A percentile compares a stretch with the other conserved stretches of the same genome.
Conservation (phyloP, 2,329 filamentous ascomycete species). For the Balansia obtecta region DNA sequence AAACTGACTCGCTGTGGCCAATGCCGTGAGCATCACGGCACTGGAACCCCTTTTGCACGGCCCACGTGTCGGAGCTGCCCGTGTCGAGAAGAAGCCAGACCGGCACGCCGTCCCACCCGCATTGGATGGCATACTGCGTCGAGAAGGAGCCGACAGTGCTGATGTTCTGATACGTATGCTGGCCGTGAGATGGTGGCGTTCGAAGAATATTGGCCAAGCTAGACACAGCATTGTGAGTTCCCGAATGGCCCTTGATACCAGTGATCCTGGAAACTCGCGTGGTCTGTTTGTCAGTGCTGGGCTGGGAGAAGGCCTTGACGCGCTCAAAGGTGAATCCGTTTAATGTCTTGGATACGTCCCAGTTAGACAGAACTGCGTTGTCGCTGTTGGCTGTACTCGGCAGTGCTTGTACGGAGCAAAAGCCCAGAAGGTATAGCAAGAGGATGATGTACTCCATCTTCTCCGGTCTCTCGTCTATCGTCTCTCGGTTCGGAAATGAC, state of each 20-base stretch:
- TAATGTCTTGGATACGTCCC: slow-evolving; percentile 23
- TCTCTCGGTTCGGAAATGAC: neutral
- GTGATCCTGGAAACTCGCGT: slow-evolving; percentile 22
- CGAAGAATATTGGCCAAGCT: slow-evolving; percentile 15
- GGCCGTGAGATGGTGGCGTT: slow-evolving; percentile 8
- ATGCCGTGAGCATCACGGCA: slow-evolving; percentile 27
- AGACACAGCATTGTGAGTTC: slow-evolving; percentile 17
- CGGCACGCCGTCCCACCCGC: slow-evolving; percentile 25
- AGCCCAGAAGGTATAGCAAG: slow-evolving; percentile 5
- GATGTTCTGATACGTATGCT: slow-evolving; percentile 24
- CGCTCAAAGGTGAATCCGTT: slow-evolving; percentile 26
- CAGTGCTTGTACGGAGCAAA: slow-evolving; percentile 2
- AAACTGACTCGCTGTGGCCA: slow-evolving; percentile 18
- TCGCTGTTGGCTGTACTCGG: neutral
- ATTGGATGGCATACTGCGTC: slow-evolving; percentile 30
- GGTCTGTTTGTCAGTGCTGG: slow-evolving; percentile 17
- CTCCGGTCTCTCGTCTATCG: neutral
- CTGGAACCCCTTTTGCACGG: slow-evolving; percentile 25
- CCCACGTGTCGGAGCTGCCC: slow-evolving; percentile 40
- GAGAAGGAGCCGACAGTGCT: slow-evolving; percentile 24
- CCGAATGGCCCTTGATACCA: slow-evolving; percentile 14
- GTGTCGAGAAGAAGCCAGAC: slow-evolving; percentile 36
- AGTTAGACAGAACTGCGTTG: slow-evolving; percentile 7
- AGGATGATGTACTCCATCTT: neutral
- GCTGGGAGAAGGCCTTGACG: slow-evolving; percentile 15